These are phyloP conservation scores for Diaporthe vexans DNA, from an alignment of 2,329 filamentous ascomycete species.

Conservation along the genomic window DNA sequence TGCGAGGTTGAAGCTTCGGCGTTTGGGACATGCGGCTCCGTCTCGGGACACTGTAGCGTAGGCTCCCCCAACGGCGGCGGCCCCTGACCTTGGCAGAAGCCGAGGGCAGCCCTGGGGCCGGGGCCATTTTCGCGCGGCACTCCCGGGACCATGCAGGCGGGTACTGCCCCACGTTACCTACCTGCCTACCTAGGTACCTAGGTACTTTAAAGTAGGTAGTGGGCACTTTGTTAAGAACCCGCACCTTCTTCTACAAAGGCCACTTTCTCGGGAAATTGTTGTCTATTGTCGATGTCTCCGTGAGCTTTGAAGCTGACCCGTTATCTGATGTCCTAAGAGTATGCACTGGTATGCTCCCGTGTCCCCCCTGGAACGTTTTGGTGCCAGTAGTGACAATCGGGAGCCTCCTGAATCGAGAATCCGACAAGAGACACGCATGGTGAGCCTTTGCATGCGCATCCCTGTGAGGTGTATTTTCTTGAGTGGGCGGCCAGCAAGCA, in stretches of 20 bases:
- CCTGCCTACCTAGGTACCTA: too few relatives aligned
- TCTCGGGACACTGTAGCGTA: slow-evolving; percentile 29
- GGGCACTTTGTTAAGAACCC: too few relatives aligned
- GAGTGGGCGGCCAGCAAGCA: neutral
- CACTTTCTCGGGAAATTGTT: too few relatives aligned
- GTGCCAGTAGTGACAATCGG: neutral
- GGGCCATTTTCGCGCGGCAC: neutral
- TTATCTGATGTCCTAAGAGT: neutral
- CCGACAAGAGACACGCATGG: neutral
- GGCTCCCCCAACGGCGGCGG: neutral
- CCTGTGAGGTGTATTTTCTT: neutral
- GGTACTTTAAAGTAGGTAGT: too few relatives aligned
- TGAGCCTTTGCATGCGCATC: too few relatives aligned
- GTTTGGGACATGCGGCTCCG: slow-evolving; percentile 36
- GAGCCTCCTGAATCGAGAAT: slow-evolving; percentile 8
- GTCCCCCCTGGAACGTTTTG: too few relatives aligned
- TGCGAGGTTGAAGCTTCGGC: slow-evolving; percentile 35
- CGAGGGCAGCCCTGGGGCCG: neutral
- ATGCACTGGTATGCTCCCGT: neutral
- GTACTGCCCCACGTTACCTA: too few relatives aligned
- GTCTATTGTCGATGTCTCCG: too few relatives aligned
- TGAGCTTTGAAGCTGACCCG: too few relatives aligned
- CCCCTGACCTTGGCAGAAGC: slow-evolving; percentile 35
- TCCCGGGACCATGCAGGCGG: neutral
- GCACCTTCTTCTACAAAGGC: too few relatives aligned